Evolutionary conservation across 2,329 filamentous ascomycete genomes (phyloP), one percentile per base, ranked within the genome.

Genomic region (Metarhizium sp.): DNA sequence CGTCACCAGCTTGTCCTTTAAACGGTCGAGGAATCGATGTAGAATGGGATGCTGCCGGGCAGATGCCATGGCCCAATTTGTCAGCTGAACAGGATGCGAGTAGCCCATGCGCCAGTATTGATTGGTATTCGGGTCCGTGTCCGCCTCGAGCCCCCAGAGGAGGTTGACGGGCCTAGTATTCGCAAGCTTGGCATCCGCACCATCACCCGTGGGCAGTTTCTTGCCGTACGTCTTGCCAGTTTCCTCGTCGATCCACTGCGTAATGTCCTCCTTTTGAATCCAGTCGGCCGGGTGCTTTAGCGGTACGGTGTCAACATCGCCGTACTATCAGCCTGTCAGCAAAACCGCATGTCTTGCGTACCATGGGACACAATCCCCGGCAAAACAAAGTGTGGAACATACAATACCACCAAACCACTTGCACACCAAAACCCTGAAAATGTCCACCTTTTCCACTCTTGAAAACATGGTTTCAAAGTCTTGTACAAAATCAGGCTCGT

Each of bases 101-200:
- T 64, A 64, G 46, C 62, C 62, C 62, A 64, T 64, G 14, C 62
- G 60, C 62, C 62, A 64, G 52, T 62, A 60, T 6, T 57, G 48
- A 47, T 62, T 54, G 29, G 59, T 54, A 36, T 55, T 46, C 3
- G 62, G 61, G 42, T 62, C 60, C 16, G 60, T 60, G 30, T 64
- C 62, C 47, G 62, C 62, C 45, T 64, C 62, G 13, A 64, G 47
- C 13, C 62, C 62, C 59, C 58, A 62, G 16, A 64, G 53, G 16
- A 63, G 55, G 47, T 60, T 62, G 20, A 64, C 60, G 6, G 59
- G 59, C n/a, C 52, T 52, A 25, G 50, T 52, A 3, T 51, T 20
- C 10, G 25, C 29, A 25, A 46, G 30, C 16, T 34, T 14, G 14
- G n/a, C 29, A 8, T 49, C 42, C 6, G 50, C 29, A 20, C 52